A percentile compares a stretch with the other conserved stretches of the same genome.
These are phyloP conservation scores for Amanita thiersii DNA, from an alignment of 768 basidiomycete genomes.

Conservation along the genomic window DNA sequence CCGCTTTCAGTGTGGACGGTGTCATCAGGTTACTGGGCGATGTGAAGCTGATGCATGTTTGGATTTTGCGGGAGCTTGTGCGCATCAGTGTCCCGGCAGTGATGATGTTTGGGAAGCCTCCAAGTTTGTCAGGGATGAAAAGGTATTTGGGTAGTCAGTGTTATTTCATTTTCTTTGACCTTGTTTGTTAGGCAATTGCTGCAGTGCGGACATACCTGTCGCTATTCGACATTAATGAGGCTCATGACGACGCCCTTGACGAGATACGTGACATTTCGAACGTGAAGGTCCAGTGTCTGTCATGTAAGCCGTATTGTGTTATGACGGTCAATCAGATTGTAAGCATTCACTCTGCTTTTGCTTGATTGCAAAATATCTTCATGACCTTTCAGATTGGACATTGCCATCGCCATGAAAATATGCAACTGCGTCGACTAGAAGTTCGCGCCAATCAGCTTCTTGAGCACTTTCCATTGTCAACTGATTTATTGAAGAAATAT, in stretches of 20 bases:
- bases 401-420: slow-evolving; percentile 52
- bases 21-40: slow-evolving; percentile 4
- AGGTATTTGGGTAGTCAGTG: slow-evolving; percentile 26
- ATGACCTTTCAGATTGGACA: slow-evolving; percentile 44
- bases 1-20: background rate
- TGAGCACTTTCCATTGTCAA: slow-evolving; percentile 5
- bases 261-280: slow-evolving; percentile 15
- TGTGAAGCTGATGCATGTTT: slow-evolving; percentile 37
- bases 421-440: slow-evolving; percentile 27
- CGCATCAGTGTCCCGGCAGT: slow-evolving; percentile 41
- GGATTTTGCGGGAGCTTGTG: slow-evolving; percentile 50
- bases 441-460: slow-evolving; percentile 13
- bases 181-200: slow-evolving; percentile 34
- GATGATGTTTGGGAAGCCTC: slow-evolving; percentile 36
- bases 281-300: slow-evolving; percentile 34
- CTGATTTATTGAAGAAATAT: slow-evolving; percentile 16
- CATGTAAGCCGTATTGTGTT: slow-evolving; percentile 40
- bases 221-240: slow-evolving; percentile 20
- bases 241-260: slow-evolving; percentile 14
- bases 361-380: background rate
- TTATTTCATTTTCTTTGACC: background rate
- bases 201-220: slow-evolving; percentile 30
- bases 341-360: slow-evolving; percentile 12
- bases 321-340: slow-evolving; percentile 44
- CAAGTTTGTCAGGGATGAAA: slow-evolving; percentile 51